Evolutionary conservation across 345 rosid genomes (phyloP).

Genomic region (Corymbia maculata): DNA sequence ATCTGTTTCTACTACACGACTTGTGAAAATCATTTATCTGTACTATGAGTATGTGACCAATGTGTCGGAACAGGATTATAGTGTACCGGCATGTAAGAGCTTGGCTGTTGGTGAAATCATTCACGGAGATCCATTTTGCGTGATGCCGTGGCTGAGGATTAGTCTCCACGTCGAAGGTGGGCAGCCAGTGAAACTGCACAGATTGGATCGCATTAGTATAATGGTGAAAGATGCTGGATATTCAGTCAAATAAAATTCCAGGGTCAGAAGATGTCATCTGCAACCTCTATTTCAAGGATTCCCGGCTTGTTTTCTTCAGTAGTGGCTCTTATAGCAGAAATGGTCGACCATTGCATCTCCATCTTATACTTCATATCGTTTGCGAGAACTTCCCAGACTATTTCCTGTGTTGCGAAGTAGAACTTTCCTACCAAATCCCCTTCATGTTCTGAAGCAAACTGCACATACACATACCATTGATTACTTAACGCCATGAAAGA

Average conservation of each 20-base stretch:
- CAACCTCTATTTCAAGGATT: slow-evolving; percentile 24
- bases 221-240: not conserved
- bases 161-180: not conserved
- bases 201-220: not conserved
- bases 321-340: slow-evolving; percentile 12
- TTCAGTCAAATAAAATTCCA: not conserved
- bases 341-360: slow-evolving; percentile 26
- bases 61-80: not conserved
- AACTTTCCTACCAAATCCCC: slow-evolving; percentile 46
- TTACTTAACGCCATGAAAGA: not conserved
- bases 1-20: not conserved
- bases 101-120: slow-evolving; percentile 10
- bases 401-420: slow-evolving; percentile 36
- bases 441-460: slow-evolving; percentile 22
- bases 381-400: slow-evolving; percentile 62
- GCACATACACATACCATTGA: not conserved
- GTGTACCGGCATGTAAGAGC: slow-evolving; percentile 2
- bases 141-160: slow-evolving; percentile 10
- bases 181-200: slow-evolving; percentile 8
- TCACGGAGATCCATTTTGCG: not conserved
- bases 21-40: not conserved
- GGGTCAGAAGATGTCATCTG: not conserved
- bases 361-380: slow-evolving; percentile 23
- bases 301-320: slow-evolving; percentile 14
- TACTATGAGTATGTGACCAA: not conserved